Base-by-base conservation (phyloP, 2,329 filamentous ascomycete genomes). In the Phialophora expanda region DNA sequence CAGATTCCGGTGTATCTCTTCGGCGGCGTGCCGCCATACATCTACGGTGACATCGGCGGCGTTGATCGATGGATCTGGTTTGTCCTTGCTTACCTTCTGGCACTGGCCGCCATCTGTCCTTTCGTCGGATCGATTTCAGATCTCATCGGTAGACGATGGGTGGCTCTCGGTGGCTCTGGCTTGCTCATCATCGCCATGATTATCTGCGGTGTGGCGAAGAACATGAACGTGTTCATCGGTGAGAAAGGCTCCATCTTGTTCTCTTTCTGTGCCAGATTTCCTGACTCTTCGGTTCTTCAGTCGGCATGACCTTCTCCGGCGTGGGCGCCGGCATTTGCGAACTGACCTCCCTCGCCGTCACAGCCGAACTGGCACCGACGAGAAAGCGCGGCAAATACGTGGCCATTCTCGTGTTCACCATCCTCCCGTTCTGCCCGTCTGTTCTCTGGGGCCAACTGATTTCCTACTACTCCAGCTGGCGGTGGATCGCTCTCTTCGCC, bases 121-220 rank as follows among this genome's bases (percentile, higher is more conserved):
- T 87, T 91, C 71, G 88, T 91, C 1, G 89, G 89, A 11, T 84
- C 85, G 0, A 76, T 90, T 0, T 89, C 87, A 1, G 87, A 90
- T 77, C 77, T 89, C 6, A 77, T 89, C 56, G 87, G 87, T 61
- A 84, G 88, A 65, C 82, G 86, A 66, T 85, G 83, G 72, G 86
- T 89, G 46, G 86, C 83, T 8, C 74, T 88, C 28, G 75, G 82
- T 3, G 87, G 88, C 7, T 82, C 81, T 12, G 66, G 76, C 0
- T 78, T 86, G 46, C 77, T 89, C 60, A 79, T 87, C 32, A 69
- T 88, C 38, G 87, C 87, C 24, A 85, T 86, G 78, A 83, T 89
- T 59, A 79, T 89, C 41, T 83, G 82, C 64, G 83, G 84, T 4
- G 86, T 85, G 0, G 84, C 87, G 1, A 74, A 85, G 26, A 78